Evolutionary conservation across 2,329 filamentous ascomycete genomes (phyloP).

Genomic region (Ceratocystis lukuohia): DNA sequence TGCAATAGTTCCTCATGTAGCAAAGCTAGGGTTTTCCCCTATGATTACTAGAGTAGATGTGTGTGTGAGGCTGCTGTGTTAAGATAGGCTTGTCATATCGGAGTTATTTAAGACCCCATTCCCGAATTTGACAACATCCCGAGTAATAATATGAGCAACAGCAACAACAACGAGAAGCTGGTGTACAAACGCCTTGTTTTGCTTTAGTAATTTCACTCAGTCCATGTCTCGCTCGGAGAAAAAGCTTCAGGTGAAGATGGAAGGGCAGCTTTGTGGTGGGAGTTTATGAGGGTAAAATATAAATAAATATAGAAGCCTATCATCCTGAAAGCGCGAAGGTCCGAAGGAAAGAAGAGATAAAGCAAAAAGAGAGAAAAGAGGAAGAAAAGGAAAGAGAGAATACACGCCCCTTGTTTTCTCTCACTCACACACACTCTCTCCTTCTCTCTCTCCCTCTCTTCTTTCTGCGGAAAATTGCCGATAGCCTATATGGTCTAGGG

Average conservation of each 20-base stretch:
- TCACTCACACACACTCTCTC: no score
- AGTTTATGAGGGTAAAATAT: no score
- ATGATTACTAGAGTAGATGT: not conserved
- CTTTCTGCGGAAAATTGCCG: slow-evolving; percentile 3
- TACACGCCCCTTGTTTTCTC: not conserved
- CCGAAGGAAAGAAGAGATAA: not conserved
- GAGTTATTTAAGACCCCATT: not conserved
- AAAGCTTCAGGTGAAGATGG: not conserved
- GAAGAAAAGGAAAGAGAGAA: not conserved
- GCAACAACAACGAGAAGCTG: not conserved
- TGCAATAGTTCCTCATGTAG: not conserved
- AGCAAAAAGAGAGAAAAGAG: not conserved
- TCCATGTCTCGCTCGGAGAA: not conserved
- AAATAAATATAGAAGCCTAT: no score
- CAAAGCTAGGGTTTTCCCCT: not conserved
- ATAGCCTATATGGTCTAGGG: not conserved
- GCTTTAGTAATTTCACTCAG: not conserved
- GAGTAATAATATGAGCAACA: no score
- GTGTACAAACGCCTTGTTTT: not conserved
- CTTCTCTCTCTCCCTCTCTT: not conserved
- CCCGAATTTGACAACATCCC: no score
- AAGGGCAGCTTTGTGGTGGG: no score
- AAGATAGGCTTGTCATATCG: not conserved
- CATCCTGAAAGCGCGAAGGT: not conserved
- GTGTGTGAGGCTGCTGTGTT: not conserved